Percentiles rank a stretch among this genome's conserved stretches.
Conservation (phyloP, 768 basidiomycete genomes). For the Lentinula raphanica region DNA sequence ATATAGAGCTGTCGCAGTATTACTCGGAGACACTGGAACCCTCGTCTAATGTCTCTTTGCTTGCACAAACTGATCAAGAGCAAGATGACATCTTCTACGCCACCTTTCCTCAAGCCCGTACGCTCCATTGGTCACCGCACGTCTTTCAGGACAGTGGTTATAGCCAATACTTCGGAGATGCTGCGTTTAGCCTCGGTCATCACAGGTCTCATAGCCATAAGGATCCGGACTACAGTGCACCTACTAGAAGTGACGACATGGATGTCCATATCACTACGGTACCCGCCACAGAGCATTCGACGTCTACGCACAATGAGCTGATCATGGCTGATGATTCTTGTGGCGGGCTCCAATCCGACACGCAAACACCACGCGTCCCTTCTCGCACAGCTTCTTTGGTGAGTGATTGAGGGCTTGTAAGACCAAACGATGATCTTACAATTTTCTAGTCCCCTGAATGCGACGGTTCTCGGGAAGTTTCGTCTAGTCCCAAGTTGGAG, state of each 20-base stretch:
- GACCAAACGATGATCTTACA: background rate
- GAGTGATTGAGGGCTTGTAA: background rate
- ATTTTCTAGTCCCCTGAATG: background rate
- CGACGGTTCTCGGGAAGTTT: background rate
- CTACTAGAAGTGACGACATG: background rate
- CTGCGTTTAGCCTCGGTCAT: constrained; percentile 10
- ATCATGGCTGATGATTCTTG: background rate
- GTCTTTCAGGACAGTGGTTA: constrained; percentile 7
- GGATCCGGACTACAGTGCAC: background rate
- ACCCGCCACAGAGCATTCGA: background rate
- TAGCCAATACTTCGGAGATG: constrained; percentile 11
- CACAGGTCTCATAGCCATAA: background rate
- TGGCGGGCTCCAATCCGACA: background rate
- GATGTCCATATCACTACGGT: background rate
- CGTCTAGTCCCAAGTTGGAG: background rate
- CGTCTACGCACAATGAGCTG: background rate
- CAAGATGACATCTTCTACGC: constrained; percentile 35
- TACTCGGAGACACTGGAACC: constrained; percentile 5
- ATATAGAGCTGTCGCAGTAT: constrained; percentile 8
- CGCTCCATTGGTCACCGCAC: constrained; percentile 12
- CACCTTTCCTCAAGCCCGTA: constrained; percentile 31
- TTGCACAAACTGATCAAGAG: constrained; percentile 30
- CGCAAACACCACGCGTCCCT: background rate
- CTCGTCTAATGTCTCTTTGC: constrained; percentile 16
- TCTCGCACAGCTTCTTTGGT: background rate